A percentile compares a stretch with the other conserved stretches of the same genome.
phyloP scores from a whole-genome alignment of 1,284 basidiomycete species.

The Somion occarium region DNA sequence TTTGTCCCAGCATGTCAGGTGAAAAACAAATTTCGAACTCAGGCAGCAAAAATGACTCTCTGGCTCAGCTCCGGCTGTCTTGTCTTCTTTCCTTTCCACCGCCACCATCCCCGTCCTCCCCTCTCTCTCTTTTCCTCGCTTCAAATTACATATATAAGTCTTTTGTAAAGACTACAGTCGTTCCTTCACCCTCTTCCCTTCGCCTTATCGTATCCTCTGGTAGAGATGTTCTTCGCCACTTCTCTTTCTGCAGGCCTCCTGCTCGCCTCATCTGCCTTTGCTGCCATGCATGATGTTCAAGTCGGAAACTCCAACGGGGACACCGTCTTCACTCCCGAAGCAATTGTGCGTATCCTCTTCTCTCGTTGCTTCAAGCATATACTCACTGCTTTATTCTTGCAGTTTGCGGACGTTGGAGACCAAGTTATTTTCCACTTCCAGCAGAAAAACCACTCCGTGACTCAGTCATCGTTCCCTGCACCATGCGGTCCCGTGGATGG shows the following conservation, averaged over 20 bases:
- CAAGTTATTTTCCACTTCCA: slow-evolving; percentile 56
- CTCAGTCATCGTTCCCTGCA: slow-evolving; percentile 50
- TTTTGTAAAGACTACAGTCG: neutral
- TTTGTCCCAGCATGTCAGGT: too few relatives aligned
- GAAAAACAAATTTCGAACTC: too few relatives aligned
- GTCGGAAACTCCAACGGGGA: slow-evolving; percentile 45
- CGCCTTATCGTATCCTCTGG: slow-evolving; percentile 24
- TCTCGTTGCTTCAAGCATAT: neutral
- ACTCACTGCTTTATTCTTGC: slow-evolving; percentile 10
- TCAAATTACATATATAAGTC: slow-evolving; percentile 2
- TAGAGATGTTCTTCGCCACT: slow-evolving; percentile 43
- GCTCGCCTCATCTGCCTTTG: slow-evolving; percentile 43
- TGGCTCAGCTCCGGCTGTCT: neutral
- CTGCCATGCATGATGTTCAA: slow-evolving; percentile 39
- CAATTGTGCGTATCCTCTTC: slow-evolving; percentile 38
- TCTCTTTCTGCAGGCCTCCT: slow-evolving; percentile 38
- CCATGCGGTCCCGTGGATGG: slow-evolving; percentile 45
- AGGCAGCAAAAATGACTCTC: neutral
- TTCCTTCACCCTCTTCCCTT: slow-evolving; percentile 11
- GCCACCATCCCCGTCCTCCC: slow-evolving; percentile 4
- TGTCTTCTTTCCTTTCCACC: slow-evolving; percentile 2
- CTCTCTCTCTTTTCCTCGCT: neutral
- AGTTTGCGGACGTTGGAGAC: slow-evolving; percentile 49
- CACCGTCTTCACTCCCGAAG: slow-evolving; percentile 43
- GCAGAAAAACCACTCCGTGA: slow-evolving; percentile 51